A percentile compares a stretch with the other conserved stretches of the same genome.
These are phyloP conservation scores for Limtongia smithiae DNA, from an alignment of 805 yeast species.

Conservation along the genomic window DNA sequence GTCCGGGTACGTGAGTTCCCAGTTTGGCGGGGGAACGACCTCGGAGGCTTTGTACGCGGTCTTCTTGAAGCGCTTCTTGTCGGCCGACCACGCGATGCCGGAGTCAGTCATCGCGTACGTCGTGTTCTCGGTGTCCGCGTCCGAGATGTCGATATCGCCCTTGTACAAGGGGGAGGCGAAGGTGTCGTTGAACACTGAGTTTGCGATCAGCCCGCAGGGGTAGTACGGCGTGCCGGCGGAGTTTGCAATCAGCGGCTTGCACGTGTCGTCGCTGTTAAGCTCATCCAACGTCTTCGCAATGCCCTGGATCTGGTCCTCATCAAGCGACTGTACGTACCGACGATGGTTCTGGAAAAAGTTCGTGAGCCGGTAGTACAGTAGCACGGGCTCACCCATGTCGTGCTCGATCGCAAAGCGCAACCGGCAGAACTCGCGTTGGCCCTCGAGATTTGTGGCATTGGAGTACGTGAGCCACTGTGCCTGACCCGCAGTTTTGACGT, in stretches of 20 bases:
- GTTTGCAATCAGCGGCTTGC: conserved; percentile 60
- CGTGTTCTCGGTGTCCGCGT: conserved; percentile 32
- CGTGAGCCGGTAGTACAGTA: conserved; percentile 77
- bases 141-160: conserved; percentile 26
- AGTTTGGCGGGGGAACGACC: conserved; percentile 91
- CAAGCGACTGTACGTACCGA: conserved; percentile 82
- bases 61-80: conserved; percentile 64
- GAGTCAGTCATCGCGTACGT: conserved; percentile 46
- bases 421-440: conserved; percentile 48
- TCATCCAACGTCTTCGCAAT: conserved; percentile 53
- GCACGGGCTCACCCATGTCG: conserved; percentile 67
- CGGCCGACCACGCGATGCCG: conserved; percentile 84
- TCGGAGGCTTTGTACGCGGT: conserved; percentile 64
- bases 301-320: conserved; percentile 77
- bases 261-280: conserved; percentile 49
- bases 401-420: conserved; percentile 70
- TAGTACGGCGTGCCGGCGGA: conserved; percentile 62
- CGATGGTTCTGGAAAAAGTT: conserved; percentile 94
- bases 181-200: conserved; percentile 83
- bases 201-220: conserved; percentile 95
- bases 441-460: conserved; percentile 19
- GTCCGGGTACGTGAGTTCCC: conserved; percentile 74
- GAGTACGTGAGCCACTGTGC: conserved; percentile 24
- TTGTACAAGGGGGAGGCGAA: conserved; percentile 50
- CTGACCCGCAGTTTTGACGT: conserved; percentile 33